phyloP scores from a whole-genome alignment of 2,329 filamentous ascomycete genomes.

The Fusarium nurragi region DNA sequence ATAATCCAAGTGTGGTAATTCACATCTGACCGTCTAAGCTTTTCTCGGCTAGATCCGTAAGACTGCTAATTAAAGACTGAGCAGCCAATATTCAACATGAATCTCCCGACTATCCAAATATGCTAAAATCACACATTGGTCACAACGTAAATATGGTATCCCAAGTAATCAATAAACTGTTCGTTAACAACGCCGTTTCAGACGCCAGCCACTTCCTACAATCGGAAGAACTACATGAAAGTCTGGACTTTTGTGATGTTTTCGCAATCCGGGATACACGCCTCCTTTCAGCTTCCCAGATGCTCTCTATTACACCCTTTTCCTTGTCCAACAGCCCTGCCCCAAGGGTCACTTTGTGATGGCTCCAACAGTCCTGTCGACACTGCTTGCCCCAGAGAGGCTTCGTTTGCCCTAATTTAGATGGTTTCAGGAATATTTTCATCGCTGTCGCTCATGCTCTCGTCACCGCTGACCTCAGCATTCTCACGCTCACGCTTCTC shows the following conservation, averaged over 20 bases:
- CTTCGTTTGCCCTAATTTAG: constrained; percentile 43
- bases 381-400: constrained; percentile 24
- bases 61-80: neutral
- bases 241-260: constrained; percentile 45
- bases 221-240: constrained; percentile 43
- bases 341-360: constrained; percentile 22
- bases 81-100: neutral
- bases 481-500: constrained; percentile 99
- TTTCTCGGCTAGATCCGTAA: constrained; percentile 37
- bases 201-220: constrained; percentile 44
- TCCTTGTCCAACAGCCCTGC: constrained; percentile 39
- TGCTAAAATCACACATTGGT: neutral
- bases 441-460: constrained; percentile 94
- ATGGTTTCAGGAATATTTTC: constrained; percentile 70
- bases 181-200: constrained; percentile 44
- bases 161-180: constrained; percentile 34
- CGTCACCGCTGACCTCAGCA: constrained; percentile 95
- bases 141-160: neutral
- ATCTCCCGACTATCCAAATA: neutral
- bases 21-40: constrained; percentile 28
- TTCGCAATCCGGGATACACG: constrained; percentile 35
- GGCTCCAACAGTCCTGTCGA: constrained; percentile 32
- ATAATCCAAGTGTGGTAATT: constrained; percentile 23
- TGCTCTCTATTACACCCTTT: constrained; percentile 44
- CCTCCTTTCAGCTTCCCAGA: constrained; percentile 35